These are phyloP conservation scores for Penicillium herquei DNA, from an alignment of 495 filamentous ascomycete genomes.

Conservation along the genomic window DNA sequence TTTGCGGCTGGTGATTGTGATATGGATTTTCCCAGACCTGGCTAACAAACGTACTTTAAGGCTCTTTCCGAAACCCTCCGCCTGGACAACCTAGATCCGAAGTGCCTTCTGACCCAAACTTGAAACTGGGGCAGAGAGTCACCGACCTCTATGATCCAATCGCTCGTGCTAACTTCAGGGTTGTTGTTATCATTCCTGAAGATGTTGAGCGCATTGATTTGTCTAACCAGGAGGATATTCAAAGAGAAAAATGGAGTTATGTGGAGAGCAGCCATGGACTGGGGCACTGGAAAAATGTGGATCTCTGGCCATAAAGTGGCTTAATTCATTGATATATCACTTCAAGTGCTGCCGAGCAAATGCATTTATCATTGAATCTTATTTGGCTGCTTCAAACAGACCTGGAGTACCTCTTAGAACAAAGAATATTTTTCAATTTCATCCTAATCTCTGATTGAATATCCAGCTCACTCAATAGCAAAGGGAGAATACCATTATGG, in stretches of 20 bases:
- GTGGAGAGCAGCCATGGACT: conserved; percentile 28
- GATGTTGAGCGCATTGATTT: conserved; percentile 79
- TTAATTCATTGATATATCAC: no score
- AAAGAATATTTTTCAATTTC: no score
- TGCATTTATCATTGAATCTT: no score
- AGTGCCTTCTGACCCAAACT: conserved; percentile 42
- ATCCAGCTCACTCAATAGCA: no score
- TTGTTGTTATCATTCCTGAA: conserved; percentile 77
- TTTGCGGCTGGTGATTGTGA: not conserved
- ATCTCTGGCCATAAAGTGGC: conserved; percentile 72
- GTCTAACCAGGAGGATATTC: conserved; percentile 58
- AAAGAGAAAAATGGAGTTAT: conserved; percentile 66
- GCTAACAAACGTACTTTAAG: conserved; percentile 27
- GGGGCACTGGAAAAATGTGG: conserved; percentile 68
- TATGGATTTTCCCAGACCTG: not conserved
- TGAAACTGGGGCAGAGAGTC: conserved; percentile 66
- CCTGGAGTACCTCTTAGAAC: no score
- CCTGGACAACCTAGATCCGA: conserved; percentile 62
- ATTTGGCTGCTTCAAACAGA: no score
- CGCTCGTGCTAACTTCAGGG: conserved; percentile 77
- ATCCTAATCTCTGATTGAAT: no score
- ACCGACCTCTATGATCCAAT: conserved; percentile 63
- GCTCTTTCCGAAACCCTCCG: conserved; percentile 72
- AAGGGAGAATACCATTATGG: no score
- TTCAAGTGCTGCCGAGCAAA: no score